Evolutionary conservation across 2,329 filamentous ascomycete genomes (phyloP).

Genomic region (Mycogone perniciosa): DNA sequence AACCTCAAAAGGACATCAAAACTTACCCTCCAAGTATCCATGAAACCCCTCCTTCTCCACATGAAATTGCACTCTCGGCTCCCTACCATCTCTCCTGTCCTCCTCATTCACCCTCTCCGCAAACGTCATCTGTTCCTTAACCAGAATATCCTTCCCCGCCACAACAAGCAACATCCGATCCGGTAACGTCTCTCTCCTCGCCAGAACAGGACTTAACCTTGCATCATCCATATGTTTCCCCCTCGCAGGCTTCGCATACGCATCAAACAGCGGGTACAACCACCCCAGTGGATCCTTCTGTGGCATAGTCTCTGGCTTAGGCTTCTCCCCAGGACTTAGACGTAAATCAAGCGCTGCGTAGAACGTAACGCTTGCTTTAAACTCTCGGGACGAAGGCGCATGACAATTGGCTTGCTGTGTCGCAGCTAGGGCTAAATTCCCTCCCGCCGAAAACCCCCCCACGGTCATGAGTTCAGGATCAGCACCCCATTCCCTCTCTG

Average conservation of each 20-base stretch:
- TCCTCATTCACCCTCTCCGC: conserved; percentile 27
- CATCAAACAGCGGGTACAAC: conserved; percentile 36
- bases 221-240: conserved; percentile 24
- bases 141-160: conserved; percentile 34
- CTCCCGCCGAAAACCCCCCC: conserved; percentile 39
- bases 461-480: conserved; percentile 36
- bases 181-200: conserved; percentile 29
- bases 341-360: conserved; percentile 36
- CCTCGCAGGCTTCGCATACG: conserved; percentile 32
- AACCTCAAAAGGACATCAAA: neutral
- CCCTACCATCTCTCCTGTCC: conserved; percentile 11
- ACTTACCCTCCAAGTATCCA: conserved; percentile 25
- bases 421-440: conserved; percentile 34
- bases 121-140: conserved; percentile 34
- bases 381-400: conserved; percentile 17
- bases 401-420: conserved; percentile 21
- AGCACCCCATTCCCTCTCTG: conserved; percentile 28
- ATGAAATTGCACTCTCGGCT: conserved; percentile 18
- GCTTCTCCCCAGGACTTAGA: conserved; percentile 34
- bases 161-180: conserved; percentile 34
- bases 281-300: conserved; percentile 32
- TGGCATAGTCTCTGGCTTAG: conserved; percentile 26
- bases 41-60: conserved; percentile 22
- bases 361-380: conserved; percentile 35
- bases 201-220: conserved; percentile 32